A percentile compares a stretch with the other conserved stretches of the same genome.
Conservation (phyloP, 108 stramenopile species). For the Skeletonema tropicum region DNA sequence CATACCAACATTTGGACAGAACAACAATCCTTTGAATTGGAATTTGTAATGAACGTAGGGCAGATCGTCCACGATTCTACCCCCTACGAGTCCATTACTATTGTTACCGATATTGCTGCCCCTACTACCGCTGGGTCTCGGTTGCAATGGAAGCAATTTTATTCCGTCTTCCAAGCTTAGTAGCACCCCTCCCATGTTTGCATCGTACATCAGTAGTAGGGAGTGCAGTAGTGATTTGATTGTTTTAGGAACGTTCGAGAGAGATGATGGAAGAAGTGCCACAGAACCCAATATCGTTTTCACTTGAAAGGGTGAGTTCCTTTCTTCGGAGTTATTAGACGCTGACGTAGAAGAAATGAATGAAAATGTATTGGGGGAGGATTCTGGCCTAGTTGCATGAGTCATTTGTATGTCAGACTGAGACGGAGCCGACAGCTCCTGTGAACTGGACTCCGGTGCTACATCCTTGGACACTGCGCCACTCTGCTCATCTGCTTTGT, state of each 20-base stretch:
- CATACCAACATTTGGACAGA: constrained; percentile 50
- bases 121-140: not conserved
- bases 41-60: constrained; percentile 48
- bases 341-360: constrained; percentile 3
- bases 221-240: constrained; percentile 41
- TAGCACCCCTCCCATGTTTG: constrained; percentile 45
- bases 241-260: constrained; percentile 21
- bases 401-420: not conserved
- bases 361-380: constrained; percentile 19
- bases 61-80: constrained; percentile 48
- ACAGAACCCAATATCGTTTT: constrained; percentile 47
- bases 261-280: constrained; percentile 47
- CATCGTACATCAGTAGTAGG: constrained; percentile 43
- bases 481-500: not conserved
- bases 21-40: constrained; percentile 38
- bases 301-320: constrained; percentile 36
- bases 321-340: not conserved
- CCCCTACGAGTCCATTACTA: constrained; percentile 23
- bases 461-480: not conserved
- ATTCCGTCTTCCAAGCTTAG: constrained; percentile 41
- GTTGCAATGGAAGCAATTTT: constrained; percentile 26
- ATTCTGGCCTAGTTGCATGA: not conserved
- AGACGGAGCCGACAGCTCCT: constrained; percentile 6
- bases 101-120: not conserved
- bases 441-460: not conserved